Conservation (phyloP, 2,329 filamentous ascomycete species). For the Fusarium coicis region DNA sequence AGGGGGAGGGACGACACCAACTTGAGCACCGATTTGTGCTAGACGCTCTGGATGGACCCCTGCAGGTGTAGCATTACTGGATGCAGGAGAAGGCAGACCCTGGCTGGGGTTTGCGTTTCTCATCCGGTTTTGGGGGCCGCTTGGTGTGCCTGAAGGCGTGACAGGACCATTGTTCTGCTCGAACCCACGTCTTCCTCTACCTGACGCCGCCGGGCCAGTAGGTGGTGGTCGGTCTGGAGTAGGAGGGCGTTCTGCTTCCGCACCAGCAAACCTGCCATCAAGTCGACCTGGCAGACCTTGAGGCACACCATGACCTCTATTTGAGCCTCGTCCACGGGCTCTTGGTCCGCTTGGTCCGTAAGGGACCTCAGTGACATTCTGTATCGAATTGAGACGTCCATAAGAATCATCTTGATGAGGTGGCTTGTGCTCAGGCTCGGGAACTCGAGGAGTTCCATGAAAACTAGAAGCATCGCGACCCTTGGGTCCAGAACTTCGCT, state of each 20-base stretch:
- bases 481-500: constrained; percentile 50
- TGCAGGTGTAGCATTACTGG: constrained; percentile 42
- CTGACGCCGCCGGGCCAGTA: constrained; percentile 64
- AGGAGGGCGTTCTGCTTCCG: constrained; percentile 55
- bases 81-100: constrained; percentile 40
- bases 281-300: constrained; percentile 53
- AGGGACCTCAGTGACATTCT: constrained; percentile 60
- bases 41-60: constrained; percentile 64
- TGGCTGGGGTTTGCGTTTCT: constrained; percentile 50
- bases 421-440: constrained; percentile 62
- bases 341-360: constrained; percentile 70
- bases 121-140: constrained; percentile 54
- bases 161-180: constrained; percentile 49
- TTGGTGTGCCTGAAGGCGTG: constrained; percentile 44
- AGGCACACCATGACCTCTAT: constrained; percentile 50
- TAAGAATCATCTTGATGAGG: constrained; percentile 70
- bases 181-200: constrained; percentile 58
- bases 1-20: constrained; percentile 46
- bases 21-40: constrained; percentile 55
- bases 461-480: constrained; percentile 53
- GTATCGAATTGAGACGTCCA: constrained; percentile 67
- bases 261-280: constrained; percentile 55
- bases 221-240: constrained; percentile 64
- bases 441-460: constrained; percentile 51
- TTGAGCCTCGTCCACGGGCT: constrained; percentile 58